These are phyloP conservation scores for Cercophora newfieldiana DNA, from an alignment of 495 filamentous ascomycete genomes.

Conservation along the genomic window DNA sequence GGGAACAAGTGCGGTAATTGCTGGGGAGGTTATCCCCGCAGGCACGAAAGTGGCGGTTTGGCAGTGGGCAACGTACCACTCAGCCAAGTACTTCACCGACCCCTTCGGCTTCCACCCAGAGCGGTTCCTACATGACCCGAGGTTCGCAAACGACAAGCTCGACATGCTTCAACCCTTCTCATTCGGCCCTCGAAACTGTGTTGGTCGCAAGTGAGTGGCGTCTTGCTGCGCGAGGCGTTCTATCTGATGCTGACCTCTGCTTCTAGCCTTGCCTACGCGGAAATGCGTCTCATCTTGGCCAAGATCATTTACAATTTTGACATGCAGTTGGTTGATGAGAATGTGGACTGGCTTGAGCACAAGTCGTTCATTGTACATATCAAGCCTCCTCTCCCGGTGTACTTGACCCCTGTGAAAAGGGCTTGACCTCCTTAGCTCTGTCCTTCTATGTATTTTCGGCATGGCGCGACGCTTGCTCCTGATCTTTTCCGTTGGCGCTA, in stretches of 20 bases:
- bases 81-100: conserved; percentile 44
- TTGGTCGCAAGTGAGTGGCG: conserved; percentile 54
- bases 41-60: conserved; percentile 48
- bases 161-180: conserved; percentile 54
- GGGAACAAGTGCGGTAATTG: conserved; percentile 43
- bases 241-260: not conserved
- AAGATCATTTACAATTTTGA: conserved; percentile 52
- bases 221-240: not conserved
- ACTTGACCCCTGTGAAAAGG: not conserved
- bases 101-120: conserved; percentile 52
- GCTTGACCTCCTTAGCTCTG: not conserved
- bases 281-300: conserved; percentile 51
- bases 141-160: conserved; percentile 46
- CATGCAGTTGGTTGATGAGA: conserved; percentile 37
- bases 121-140: conserved; percentile 43
- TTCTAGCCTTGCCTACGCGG: conserved; percentile 23
- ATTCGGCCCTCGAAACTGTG: conserved; percentile 55
- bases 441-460: not conserved
- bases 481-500: not conserved
- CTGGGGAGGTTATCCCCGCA: conserved; percentile 44
- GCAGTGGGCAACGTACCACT: conserved; percentile 48
- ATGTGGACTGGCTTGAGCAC: conserved; percentile 35
- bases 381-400: not conserved
- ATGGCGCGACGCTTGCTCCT: not conserved
- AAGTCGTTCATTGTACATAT: not conserved